phyloP scores from a whole-genome alignment of 176 grass and related monocot genomes.

The Pontederia crassipes region DNA sequence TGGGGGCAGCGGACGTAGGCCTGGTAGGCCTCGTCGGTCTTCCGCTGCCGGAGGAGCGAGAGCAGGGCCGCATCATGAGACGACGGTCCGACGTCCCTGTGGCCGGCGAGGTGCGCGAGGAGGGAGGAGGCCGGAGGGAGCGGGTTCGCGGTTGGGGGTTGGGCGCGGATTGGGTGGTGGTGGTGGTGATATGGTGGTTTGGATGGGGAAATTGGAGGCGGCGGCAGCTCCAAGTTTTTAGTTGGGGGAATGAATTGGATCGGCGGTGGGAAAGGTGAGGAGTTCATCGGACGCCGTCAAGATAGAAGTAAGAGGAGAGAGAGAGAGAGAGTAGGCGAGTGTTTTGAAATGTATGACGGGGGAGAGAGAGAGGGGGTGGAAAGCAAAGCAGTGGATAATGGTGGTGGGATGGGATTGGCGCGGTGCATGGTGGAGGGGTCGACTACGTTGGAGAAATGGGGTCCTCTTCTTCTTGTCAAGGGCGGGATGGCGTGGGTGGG shows the following conservation, averaged over 20 bases:
- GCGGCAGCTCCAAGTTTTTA: neutral
- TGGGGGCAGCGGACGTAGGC: constrained; percentile 28
- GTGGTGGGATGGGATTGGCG: neutral
- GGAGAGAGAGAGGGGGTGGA: neutral
- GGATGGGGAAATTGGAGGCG: neutral
- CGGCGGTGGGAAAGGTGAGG: neutral
- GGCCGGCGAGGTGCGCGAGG: neutral
- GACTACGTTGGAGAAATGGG: constrained; percentile 14
- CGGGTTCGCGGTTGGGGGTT: neutral
- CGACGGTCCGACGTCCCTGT: constrained; percentile 3
- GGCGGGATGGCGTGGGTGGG: too few species aligned
- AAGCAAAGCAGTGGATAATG: neutral
- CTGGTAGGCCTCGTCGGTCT: constrained; percentile 61
- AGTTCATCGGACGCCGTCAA: neutral
- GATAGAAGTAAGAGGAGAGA: neutral
- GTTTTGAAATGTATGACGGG: neutral
- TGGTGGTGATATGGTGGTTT: neutral
- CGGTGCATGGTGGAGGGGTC: neutral
- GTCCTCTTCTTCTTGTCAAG: constrained; percentile 1
- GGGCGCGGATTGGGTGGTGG: constrained; percentile 1
- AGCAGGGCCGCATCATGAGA: constrained; percentile 33
- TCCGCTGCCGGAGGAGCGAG: constrained; percentile 37
- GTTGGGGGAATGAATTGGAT: neutral
- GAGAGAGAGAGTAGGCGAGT: neutral
- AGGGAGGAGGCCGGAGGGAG: constrained; percentile 4